Evolutionary conservation across 441 rosid species (phyloP).

Genomic region (Populus hybrid): DNA sequence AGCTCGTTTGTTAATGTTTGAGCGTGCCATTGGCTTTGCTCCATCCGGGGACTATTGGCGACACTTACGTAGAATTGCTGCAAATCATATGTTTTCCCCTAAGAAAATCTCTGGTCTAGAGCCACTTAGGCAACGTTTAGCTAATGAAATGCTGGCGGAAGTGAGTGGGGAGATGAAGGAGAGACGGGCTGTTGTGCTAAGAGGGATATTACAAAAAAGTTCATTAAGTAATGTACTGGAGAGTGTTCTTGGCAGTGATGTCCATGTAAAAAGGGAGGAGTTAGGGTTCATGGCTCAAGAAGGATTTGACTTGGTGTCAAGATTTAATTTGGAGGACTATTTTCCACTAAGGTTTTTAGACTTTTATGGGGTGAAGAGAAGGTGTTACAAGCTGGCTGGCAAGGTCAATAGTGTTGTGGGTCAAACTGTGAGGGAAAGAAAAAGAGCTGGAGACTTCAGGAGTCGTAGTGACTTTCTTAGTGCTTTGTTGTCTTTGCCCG

Average conservation of each 20-base stretch:
- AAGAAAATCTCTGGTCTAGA: constrained; percentile 39
- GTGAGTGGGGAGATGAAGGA: constrained; percentile 29
- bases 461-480: constrained; percentile 46
- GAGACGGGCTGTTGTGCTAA: constrained; percentile 34
- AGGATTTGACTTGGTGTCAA: constrained; percentile 49
- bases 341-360: constrained; percentile 51
- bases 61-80: constrained; percentile 48
- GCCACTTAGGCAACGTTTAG: constrained; percentile 36
- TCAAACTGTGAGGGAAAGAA: constrained; percentile 40
- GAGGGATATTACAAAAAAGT: constrained; percentile 40
- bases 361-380: constrained; percentile 56
- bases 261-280: constrained; percentile 19
- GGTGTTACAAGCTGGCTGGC: constrained; percentile 41
- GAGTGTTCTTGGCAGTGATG: constrained; percentile 48
- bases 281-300: constrained; percentile 46
- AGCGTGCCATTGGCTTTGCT: constrained; percentile 74
- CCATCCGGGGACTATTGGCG: constrained; percentile 62
- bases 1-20: constrained; percentile 57
- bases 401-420: constrained; percentile 44
- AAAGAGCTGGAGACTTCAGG: constrained; percentile 7
- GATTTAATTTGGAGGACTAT: constrained; percentile 57
- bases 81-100: constrained; percentile 58
- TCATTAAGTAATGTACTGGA: constrained; percentile 47
- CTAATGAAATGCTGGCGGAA: constrained; percentile 30
- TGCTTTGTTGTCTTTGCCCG: constrained; percentile 53